A percentile compares a stretch with the other conserved stretches of the same genome.
Evolutionary conservation across 768 basidiomycete species (phyloP).

Genomic region (Chiua virens): DNA sequence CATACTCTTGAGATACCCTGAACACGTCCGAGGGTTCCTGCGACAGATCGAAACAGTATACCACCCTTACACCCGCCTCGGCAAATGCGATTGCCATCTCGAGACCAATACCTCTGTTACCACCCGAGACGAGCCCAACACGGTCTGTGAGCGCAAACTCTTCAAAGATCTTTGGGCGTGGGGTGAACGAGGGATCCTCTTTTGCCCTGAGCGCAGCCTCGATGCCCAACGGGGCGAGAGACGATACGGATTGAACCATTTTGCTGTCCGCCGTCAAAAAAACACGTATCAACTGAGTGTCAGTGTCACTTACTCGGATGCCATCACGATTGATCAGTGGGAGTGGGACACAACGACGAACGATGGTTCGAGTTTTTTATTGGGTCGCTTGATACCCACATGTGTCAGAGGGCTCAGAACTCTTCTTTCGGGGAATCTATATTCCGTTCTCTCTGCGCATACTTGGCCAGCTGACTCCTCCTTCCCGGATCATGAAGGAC

Average conservation of each 20-base stretch:
- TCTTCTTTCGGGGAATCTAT: no score
- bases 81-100: constrained; percentile 77
- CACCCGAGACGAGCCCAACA: constrained; percentile 64
- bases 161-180: constrained; percentile 53
- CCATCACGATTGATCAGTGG: no score
- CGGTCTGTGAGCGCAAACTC: constrained; percentile 59
- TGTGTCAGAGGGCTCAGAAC: no score
- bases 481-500: no score
- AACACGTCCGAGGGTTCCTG: constrained; percentile 57
- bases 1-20: constrained; percentile 52
- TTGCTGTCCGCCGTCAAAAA: not conserved
- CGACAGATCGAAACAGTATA: constrained; percentile 71
- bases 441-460: no score
- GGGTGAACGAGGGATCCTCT: constrained; percentile 31
- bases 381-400: no score
- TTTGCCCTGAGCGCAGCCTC: constrained; percentile 52
- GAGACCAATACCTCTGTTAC: constrained; percentile 72
- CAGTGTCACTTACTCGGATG: not conserved
- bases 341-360: no score
- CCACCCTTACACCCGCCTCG: constrained; percentile 67
- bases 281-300: not conserved
- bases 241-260: constrained; percentile 45
- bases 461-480: no score
- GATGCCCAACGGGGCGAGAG: constrained; percentile 63
- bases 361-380: no score